Evolutionary conservation across 2,329 filamentous ascomycete species (phyloP).

Genomic region (Orbilia ellipsospora): DNA sequence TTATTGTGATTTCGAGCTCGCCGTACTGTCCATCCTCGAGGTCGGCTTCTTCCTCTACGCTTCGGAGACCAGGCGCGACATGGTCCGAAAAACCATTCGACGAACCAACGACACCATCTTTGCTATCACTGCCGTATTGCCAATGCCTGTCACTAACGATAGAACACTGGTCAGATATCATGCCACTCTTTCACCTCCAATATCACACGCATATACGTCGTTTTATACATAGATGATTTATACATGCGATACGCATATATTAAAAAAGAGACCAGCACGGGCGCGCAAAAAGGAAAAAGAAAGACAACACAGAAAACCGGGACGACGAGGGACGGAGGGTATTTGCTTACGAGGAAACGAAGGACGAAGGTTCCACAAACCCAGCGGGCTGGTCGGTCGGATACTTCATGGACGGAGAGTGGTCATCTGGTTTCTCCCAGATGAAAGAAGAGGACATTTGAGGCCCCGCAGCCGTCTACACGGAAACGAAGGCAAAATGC

Average conservation of each 20-base stretch:
- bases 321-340: constrained; percentile 1
- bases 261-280: background rate
- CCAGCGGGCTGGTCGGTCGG: constrained; percentile 46
- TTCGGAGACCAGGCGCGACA: constrained; percentile 26
- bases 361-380: constrained; percentile 52
- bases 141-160: constrained; percentile 23
- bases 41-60: constrained; percentile 21
- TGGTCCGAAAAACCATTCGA: constrained; percentile 15
- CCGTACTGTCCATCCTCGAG: constrained; percentile 38
- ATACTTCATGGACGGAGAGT: constrained; percentile 46
- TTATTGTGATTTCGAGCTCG: constrained; percentile 44
- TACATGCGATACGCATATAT: background rate
- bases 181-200: too few relatives aligned
- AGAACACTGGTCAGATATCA: too few relatives aligned
- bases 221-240: background rate
- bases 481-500: constrained; percentile 27
- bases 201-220: too few relatives aligned
- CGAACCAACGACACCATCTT: constrained; percentile 16
- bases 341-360: constrained; percentile 48
- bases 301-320: background rate
- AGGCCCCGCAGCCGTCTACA: constrained; percentile 35
- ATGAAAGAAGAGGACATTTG: constrained; percentile 54
- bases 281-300: constrained; percentile 20
- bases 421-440: constrained; percentile 44
- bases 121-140: constrained; percentile 20